Conservation (phyloP, 257 asterid species). For the Cordia subcordata region DNA sequence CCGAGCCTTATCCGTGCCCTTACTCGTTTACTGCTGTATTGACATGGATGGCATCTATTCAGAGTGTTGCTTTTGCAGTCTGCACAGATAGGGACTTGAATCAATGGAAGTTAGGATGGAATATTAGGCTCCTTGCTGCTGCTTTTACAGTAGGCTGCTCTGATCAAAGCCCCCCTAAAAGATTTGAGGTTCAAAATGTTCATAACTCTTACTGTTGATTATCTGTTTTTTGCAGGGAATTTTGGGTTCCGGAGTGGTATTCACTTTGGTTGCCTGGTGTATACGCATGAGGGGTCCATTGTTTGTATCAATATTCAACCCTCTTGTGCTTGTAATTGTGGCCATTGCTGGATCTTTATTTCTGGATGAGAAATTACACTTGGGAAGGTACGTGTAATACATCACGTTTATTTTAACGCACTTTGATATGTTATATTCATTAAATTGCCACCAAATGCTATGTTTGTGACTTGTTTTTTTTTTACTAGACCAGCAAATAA, state of each 20-base stretch:
- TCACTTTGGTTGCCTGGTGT: not conserved
- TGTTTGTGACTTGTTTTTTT: too few relatives aligned
- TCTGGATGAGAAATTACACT: slow-evolving; percentile 21
- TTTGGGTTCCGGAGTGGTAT: slow-evolving; percentile 18
- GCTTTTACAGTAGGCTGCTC: slow-evolving; percentile 42
- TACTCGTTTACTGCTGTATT: slow-evolving; percentile 56
- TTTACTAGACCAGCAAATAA: too few relatives aligned
- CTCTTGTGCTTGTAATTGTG: slow-evolving; percentile 24
- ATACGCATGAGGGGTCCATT: slow-evolving; percentile 38
- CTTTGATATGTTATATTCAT: not conserved
- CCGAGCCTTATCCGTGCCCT: slow-evolving; percentile 41
- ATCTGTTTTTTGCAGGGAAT: slow-evolving; percentile 20
- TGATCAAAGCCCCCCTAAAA: too few relatives aligned
- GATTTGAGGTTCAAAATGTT: too few relatives aligned
- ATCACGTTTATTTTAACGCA: not conserved
- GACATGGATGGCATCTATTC: slow-evolving; percentile 40
- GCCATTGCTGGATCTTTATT: slow-evolving; percentile 25
- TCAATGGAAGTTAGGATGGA: slow-evolving; percentile 54
- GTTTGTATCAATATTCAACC: slow-evolving; percentile 35
- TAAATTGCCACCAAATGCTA: too few relatives aligned
- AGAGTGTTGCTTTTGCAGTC: slow-evolving; percentile 29
- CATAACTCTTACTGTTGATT: not conserved
- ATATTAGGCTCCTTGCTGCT: slow-evolving; percentile 48
- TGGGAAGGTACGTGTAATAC: slow-evolving; percentile 31
- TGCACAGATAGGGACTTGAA: slow-evolving; percentile 46